Percentiles rank a stretch among this genome's conserved stretches.
phyloP scores from a whole-genome alignment of 2,329 filamentous ascomycete species.

The Neofusicoccum sp. region DNA sequence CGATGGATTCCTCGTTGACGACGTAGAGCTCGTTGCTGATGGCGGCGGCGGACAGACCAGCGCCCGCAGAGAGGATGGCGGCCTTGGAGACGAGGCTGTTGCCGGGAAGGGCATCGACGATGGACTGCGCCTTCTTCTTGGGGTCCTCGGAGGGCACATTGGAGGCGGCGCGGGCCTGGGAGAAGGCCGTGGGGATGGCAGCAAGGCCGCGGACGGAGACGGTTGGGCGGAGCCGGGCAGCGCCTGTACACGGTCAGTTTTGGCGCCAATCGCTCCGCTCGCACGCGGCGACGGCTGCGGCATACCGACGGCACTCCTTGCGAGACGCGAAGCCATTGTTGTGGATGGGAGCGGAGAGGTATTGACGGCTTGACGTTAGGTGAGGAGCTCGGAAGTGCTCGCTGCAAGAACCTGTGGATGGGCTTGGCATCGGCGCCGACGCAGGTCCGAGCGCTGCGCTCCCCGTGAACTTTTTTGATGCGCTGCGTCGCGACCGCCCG shows the following conservation, averaged over 20 bases:
- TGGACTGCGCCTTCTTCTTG: slow-evolving; percentile 94
- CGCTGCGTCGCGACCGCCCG: background rate
- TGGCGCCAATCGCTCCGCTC: slow-evolving; percentile 40
- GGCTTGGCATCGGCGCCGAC: slow-evolving; percentile 19
- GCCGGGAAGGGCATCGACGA: slow-evolving; percentile 89
- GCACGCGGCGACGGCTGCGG: slow-evolving; percentile 33
- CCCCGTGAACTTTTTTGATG: slow-evolving; percentile 12
- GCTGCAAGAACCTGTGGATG: slow-evolving; percentile 16
- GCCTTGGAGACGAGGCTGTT: slow-evolving; percentile 93
- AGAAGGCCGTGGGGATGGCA: slow-evolving; percentile 67
- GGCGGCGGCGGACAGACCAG: slow-evolving; percentile 87
- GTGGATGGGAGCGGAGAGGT: slow-evolving; percentile 44
- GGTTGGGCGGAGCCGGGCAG: slow-evolving; percentile 77
- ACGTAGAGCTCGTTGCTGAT: slow-evolving; percentile 99
- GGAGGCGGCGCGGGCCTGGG: slow-evolving; percentile 68
- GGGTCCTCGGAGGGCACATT: slow-evolving; percentile 82
- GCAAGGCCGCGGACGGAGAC: slow-evolving; percentile 73
- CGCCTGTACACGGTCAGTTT: slow-evolving; percentile 59
- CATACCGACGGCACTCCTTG: slow-evolving; percentile 92
- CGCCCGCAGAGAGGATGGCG: slow-evolving; percentile 89
- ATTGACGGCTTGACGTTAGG: slow-evolving; percentile 30
- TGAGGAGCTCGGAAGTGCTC: slow-evolving; percentile 23
- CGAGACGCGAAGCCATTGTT: slow-evolving; percentile 97
- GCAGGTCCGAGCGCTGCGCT: background rate
- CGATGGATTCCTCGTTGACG: slow-evolving; percentile 97